Base-by-base conservation (phyloP, 441 rosid genomes). In the Rhodomyrtus psidioides region DNA sequence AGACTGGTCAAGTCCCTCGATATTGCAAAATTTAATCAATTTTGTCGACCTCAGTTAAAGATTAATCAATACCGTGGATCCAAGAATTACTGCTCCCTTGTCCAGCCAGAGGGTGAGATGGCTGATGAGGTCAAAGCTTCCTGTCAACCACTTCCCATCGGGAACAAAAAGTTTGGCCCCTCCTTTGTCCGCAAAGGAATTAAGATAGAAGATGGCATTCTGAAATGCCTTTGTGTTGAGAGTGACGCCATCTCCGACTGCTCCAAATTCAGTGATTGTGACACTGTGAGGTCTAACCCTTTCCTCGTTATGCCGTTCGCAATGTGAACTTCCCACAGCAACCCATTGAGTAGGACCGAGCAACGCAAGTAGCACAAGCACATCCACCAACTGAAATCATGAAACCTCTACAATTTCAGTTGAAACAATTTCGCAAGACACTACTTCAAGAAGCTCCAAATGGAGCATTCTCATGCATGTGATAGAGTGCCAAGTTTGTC, bases 91-190 rank as follows among this genome's bases (percentile, higher is more conserved):
- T 53, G 99, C 99, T 90, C 92, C 94, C 83, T 94, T 95, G 88
- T 95, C 98, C 84, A 96, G 88, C 98, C 96, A 97, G 89, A 96
- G 86, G 79, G 99, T 96, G 79, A 97, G 91, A 91, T 96, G 99
- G 89, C 98, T 97, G 88, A 96, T 94, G 84, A 97, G 99, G 84
- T 96, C 93, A 82, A 97, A 96, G 92, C 99, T 97, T 83, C 99
- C 99, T 24, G 99, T 97, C 91, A 96, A 90, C 99, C 99, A 97
- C 84, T 91, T 93, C 81, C 99, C 99, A 86, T 97, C 92, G 1
- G 99, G 99, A 84, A 97, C 99, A 86, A 94, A 97, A 84, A 97
- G 97, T 93, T 97, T 95, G 88, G 99, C 99, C 84, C 99, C 99
- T 2, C 99, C 98, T 90, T 97, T 97, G 87, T 97, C 99, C 57